Evolutionary conservation across 208 protist species (phyloP).

Genomic region (Wallacemonas sp.): DNA sequence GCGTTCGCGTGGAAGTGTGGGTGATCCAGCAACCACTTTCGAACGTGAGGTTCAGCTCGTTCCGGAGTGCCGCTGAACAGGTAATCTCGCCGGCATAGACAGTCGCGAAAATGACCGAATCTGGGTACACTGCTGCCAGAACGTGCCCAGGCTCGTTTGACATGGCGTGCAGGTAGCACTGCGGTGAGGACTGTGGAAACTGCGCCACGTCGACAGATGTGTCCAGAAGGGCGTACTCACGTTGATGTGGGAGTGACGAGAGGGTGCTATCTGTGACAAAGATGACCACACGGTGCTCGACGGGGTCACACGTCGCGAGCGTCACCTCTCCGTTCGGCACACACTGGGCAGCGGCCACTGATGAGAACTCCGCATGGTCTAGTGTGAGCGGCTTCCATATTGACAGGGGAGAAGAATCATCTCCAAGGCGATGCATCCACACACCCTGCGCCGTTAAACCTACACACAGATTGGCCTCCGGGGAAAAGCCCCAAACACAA

Average conservation of each 20-base stretch:
- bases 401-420: background rate
- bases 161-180: conserved; percentile 8
- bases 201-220: background rate
- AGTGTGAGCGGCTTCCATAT: background rate
- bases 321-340: background rate
- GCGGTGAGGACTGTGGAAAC: conserved; percentile 1
- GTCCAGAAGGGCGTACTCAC: conserved; percentile 2
- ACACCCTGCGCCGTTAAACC: background rate
- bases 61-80: conserved; percentile 23
- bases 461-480: background rate
- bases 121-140: conserved; percentile 29
- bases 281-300: background rate
- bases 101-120: conserved; percentile 24
- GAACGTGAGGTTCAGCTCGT: conserved; percentile 31
- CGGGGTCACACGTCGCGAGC: background rate
- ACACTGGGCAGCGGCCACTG: background rate
- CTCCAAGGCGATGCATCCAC: background rate
- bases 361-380: background rate
- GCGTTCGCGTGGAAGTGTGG: background rate
- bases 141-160: background rate
- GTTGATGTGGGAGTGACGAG: background rate
- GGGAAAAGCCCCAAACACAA: background rate
- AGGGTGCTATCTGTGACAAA: background rate
- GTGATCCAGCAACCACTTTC: conserved; percentile 23
- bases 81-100: conserved; percentile 18